phyloP scores from a whole-genome alignment of 2,329 filamentous ascomycete genomes.

The Fusarium anguioides region DNA sequence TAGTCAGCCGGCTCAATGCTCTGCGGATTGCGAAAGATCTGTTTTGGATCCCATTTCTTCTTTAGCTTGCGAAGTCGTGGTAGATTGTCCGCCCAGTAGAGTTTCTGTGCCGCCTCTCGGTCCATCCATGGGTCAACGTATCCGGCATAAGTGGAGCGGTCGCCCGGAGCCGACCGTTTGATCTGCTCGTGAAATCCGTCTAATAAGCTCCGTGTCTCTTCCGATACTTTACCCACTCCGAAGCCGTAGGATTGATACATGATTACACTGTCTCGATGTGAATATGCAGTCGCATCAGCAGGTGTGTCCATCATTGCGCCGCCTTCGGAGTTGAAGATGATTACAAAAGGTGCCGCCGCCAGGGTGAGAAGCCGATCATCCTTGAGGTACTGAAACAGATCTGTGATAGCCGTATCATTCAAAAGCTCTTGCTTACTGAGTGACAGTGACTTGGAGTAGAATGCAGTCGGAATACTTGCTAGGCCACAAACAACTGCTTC shows the following conservation, averaged over 20 bases:
- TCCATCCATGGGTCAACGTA: conserved; percentile 67
- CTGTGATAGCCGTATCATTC: conserved; percentile 55
- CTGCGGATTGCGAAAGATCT: conserved; percentile 56
- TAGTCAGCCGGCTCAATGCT: conserved; percentile 50
- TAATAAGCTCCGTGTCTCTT: conserved; percentile 62
- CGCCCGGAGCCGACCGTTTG: conserved; percentile 42
- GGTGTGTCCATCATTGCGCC: conserved; percentile 69
- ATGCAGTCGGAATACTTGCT: conserved; percentile 60
- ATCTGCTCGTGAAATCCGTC: conserved; percentile 61
- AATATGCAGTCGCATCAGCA: conserved; percentile 67
- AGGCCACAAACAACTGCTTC: conserved; percentile 61
- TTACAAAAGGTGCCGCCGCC: conserved; percentile 68
- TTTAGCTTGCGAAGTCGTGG: conserved; percentile 51
- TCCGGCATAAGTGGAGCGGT: conserved; percentile 68
- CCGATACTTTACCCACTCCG: conserved; percentile 58
- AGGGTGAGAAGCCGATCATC: too few species aligned
- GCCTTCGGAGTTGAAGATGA: conserved; percentile 71
- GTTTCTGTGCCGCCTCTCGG: conserved; percentile 49
- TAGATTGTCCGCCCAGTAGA: conserved; percentile 54
- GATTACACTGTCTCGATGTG: conserved; percentile 72
- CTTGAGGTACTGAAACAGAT: conserved; percentile 66
- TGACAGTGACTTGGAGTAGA: conserved; percentile 68
- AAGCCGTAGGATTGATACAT: conserved; percentile 72
- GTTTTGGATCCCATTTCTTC: conserved; percentile 49
- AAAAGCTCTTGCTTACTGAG: conserved; percentile 63